Evolutionary conservation across 148 eudicot genomes (phyloP).

Genomic region (Hydrangea macrophylla): DNA sequence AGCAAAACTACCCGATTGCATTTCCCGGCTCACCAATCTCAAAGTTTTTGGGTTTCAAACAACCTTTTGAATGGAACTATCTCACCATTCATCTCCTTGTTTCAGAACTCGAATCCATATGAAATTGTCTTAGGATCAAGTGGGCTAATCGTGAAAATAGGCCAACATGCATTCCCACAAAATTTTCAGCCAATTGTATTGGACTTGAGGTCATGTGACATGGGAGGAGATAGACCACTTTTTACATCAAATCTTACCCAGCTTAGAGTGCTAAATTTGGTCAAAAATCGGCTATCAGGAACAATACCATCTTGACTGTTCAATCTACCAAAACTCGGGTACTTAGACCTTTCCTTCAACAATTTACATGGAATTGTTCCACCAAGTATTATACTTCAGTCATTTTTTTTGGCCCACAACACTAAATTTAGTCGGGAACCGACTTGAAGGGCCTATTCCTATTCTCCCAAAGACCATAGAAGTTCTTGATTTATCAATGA

Average conservation of each 20-base stretch:
- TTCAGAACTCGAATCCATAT: not conserved
- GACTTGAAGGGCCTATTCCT: no score
- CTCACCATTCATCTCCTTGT: no score
- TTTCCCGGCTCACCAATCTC: no score
- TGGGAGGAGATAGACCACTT: not conserved
- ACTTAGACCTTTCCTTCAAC: no score
- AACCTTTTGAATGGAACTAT: no score
- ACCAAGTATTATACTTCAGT: not conserved
- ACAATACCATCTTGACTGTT: conserved; percentile 3
- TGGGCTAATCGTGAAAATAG: not conserved
- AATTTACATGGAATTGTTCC: no score
- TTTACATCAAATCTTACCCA: not conserved
- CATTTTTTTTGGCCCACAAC: not conserved
- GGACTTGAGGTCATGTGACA: not conserved
- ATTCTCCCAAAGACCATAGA: no score
- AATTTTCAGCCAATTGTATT: not conserved
- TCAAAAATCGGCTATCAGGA: not conserved
- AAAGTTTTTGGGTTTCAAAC: no score
- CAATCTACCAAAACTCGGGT: not conserved
- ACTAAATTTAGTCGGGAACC: no score
- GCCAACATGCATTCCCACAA: not conserved
- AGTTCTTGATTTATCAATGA: no score
- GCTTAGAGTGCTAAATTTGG: not conserved
- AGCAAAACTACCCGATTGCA: no score
- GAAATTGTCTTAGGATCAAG: not conserved